phyloP scores from a whole-genome alignment of 805 yeast species.

The Metschnikowia gelsemii region DNA sequence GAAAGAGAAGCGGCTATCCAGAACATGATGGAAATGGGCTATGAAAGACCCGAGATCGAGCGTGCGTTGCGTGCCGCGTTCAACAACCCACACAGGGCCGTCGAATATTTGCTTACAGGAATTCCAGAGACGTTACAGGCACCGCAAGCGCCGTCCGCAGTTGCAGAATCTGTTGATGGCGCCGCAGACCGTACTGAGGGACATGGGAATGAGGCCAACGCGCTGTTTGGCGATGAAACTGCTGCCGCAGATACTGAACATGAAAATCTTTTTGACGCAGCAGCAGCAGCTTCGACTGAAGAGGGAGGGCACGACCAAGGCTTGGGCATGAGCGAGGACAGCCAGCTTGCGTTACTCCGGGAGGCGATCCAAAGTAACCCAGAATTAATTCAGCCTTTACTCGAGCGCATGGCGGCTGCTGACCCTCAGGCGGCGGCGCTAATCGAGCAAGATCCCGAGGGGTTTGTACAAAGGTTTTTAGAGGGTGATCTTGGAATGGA shows the following conservation, averaged over 20 bases:
- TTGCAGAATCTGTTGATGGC: slow-evolving; percentile 20
- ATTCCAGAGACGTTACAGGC: slow-evolving; percentile 65
- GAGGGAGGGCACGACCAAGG: slow-evolving; percentile 26
- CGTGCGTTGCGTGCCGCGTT: slow-evolving; percentile 91
- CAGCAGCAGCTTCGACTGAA: slow-evolving; percentile 29
- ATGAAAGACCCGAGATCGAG: slow-evolving; percentile 82
- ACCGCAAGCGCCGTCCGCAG: slow-evolving; percentile 25
- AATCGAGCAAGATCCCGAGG: slow-evolving; percentile 87
- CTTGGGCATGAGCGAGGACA: slow-evolving; percentile 42
- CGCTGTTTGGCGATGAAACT: background rate
- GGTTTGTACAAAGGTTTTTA: slow-evolving; percentile 69
- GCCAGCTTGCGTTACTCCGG: slow-evolving; percentile 58
- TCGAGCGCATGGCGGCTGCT: slow-evolving; percentile 75
- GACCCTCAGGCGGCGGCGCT: slow-evolving; percentile 84
- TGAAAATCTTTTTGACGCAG: slow-evolving; percentile 56
- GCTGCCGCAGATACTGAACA: slow-evolving; percentile 16
- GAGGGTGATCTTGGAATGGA: slow-evolving; percentile 51
- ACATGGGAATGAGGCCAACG: slow-evolving; percentile 14
- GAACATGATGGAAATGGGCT: slow-evolving; percentile 95
- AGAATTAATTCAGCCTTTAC: slow-evolving; percentile 76
- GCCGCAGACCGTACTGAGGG: slow-evolving; percentile 9
- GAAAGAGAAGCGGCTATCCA: slow-evolving; percentile 75
- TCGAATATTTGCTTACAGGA: slow-evolving; percentile 88
- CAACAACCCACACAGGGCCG: slow-evolving; percentile 97
- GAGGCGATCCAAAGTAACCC: slow-evolving; percentile 83